A percentile compares a stretch with the other conserved stretches of the same genome.
Evolutionary conservation across 805 yeast species (phyloP).

Genomic region (Diddensiella transvaalensis): DNA sequence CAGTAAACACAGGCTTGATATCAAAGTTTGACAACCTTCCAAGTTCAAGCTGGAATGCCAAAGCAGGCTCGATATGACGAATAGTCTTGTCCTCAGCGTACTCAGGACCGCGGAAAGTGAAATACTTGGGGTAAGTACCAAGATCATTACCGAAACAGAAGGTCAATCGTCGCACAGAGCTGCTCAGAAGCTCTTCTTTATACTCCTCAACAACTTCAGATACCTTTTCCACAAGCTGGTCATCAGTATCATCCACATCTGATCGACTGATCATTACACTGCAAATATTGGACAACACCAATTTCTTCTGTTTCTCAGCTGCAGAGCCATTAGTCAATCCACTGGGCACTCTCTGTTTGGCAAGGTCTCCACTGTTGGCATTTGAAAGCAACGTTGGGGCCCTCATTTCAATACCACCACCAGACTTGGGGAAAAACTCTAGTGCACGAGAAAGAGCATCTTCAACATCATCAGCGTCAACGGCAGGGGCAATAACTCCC

Average conservation of each 20-base stretch:
- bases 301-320: slow-evolving; percentile 4
- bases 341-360: slow-evolving; percentile 42
- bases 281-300: slow-evolving; percentile 72
- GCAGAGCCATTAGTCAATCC: slow-evolving; percentile 18
- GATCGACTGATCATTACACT: slow-evolving; percentile 71
- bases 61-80: slow-evolving; percentile 97
- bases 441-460: slow-evolving; percentile 74
- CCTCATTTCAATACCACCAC: slow-evolving; percentile 37
- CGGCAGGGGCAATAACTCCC: slow-evolving; percentile 78
- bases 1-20: slow-evolving; percentile 91
- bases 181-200: slow-evolving; percentile 63
- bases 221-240: slow-evolving; percentile 60
- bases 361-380: slow-evolving; percentile 38
- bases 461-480: slow-evolving; percentile 86
- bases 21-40: slow-evolving; percentile 92
- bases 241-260: slow-evolving; percentile 72
- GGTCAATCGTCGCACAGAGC: slow-evolving; percentile 87
- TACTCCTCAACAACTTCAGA: slow-evolving; percentile 61
- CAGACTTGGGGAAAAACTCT: slow-evolving; percentile 54
- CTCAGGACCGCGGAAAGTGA: slow-evolving; percentile 87
- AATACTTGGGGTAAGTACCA: slow-evolving; percentile 92
- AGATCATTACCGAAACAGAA: slow-evolving; percentile 79
- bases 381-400: slow-evolving; percentile 26
- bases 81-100: slow-evolving; percentile 86
- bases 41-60: slow-evolving; percentile 95